phyloP scores from a whole-genome alignment of 345 rosid species.

The Euclidium syriacum region DNA sequence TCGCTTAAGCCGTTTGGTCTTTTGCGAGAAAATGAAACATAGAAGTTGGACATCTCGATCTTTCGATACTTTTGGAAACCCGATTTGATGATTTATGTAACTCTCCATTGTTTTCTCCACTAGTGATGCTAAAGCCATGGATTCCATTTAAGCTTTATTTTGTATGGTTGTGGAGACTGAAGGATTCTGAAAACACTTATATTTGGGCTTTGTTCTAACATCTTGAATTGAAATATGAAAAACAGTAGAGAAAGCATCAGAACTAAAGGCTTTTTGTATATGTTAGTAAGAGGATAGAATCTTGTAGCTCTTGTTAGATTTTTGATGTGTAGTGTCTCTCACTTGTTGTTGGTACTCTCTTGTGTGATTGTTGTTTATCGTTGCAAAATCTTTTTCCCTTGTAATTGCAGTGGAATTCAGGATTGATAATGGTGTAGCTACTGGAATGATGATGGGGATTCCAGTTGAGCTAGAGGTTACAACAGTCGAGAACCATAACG shows the following conservation, averaged over 20 bases:
- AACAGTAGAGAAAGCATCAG: not conserved
- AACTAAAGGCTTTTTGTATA: not conserved
- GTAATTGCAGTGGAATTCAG: constrained; percentile 71
- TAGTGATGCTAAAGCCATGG: not conserved
- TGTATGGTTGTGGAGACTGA: not conserved
- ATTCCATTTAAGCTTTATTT: not conserved
- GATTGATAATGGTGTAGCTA: constrained; percentile 49
- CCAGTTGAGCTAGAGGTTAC: constrained; percentile 32
- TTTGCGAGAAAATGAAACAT: not conserved
- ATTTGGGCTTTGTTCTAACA: constrained; percentile 1
- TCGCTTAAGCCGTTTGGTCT: not conserved
- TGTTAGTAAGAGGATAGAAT: not conserved
- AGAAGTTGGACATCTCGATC: not conserved
- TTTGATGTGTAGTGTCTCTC: not conserved
- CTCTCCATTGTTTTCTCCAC: not conserved
- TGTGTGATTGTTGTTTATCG: not conserved
- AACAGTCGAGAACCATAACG: constrained; percentile 29
- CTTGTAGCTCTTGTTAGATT: not conserved
- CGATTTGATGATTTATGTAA: not conserved
- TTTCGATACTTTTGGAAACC: not conserved
- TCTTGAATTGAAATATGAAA: not conserved
- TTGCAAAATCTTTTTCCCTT: not conserved
- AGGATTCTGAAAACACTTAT: constrained; percentile 9
- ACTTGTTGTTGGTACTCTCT: not conserved
- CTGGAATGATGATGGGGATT: constrained; percentile 35